Base-by-base conservation (phyloP, 73 alveolate genomes). In the Paramecium biaurelia region DNA sequence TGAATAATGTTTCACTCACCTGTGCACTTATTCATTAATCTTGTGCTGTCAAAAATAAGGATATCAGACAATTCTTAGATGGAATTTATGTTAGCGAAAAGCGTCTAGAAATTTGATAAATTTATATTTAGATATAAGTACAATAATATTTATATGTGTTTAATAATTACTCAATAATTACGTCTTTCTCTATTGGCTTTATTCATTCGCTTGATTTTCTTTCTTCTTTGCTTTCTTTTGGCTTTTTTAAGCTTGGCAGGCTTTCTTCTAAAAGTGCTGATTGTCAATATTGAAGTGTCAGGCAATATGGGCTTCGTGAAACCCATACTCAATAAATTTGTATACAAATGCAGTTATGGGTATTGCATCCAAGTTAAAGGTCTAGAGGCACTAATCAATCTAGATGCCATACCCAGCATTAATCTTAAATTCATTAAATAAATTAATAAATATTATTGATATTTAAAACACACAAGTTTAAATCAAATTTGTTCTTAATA, bases 31-130 rank as follows among this genome's bases (percentile, higher is more conserved):
- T 96, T 94, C 89, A 94, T 86, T 96, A 97, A 94, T 92, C 96
- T 88, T 93, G 96, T 95, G 89, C 92, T 49, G 97, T 97, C 93
- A 96, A 97, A 90, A 93, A 95, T 92, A 97, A 97, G 97, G 99
- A 97, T 95, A 93, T 96, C 93, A 97, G 99, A 95, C 95, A 97
- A 96, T 97, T 97, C 98, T 89, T 97, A 93, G 99, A 97, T 89
- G 99, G 99, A 24, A 95, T 97, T 96, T 97, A 97, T 94, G 99
- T 97, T 42, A 68, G 90, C 4, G 93, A 88, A 47, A 88, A 88
- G 93, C 85, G 93, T 70, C 90, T 88, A 63, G 93, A 79, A 79
- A 43, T 79, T 24, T 79, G 90, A 79, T 35, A 53, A 53, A 34
- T 35, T 15, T 32, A 35, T 72, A 35, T 26, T 72, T 32, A 72